Conservation (phyloP, 2,329 filamentous ascomycete species). For the Tolypocladium ovalisporum region DNA sequence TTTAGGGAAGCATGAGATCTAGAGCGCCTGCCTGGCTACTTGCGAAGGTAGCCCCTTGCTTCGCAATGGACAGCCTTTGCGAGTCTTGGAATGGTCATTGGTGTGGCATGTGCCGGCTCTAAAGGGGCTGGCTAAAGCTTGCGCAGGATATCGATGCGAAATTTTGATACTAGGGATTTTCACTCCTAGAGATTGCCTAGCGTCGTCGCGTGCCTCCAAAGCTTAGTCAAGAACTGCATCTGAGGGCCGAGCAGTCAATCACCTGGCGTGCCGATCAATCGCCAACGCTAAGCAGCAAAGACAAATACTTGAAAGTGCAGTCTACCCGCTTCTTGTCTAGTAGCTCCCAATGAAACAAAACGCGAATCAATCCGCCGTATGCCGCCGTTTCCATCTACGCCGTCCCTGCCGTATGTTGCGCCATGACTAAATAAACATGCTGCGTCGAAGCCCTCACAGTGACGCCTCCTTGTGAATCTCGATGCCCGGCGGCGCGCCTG, state of each 20-base stretch:
- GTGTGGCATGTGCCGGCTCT: too few species aligned
- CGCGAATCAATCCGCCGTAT: background rate
- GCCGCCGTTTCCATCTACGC: background rate
- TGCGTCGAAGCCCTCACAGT: slow-evolving; percentile 4
- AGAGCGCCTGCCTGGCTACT: too few species aligned
- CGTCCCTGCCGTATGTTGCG: background rate
- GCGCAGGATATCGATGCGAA: too few species aligned
- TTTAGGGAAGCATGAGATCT: too few species aligned
- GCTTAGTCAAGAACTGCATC: too few species aligned
- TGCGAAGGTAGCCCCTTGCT: too few species aligned
- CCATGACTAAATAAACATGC: background rate
- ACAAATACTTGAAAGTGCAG: background rate
- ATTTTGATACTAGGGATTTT: too few species aligned
- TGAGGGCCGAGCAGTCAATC: background rate
- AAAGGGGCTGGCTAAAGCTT: too few species aligned
- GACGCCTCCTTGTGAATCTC: slow-evolving; percentile 40
- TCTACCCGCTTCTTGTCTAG: background rate
- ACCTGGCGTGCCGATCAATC: background rate
- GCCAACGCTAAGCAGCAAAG: background rate
- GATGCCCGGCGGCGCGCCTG: slow-evolving; percentile 37
- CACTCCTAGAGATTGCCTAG: too few species aligned
- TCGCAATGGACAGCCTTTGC: too few species aligned
- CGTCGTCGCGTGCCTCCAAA: too few species aligned
- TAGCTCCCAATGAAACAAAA: background rate
- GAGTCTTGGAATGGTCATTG: too few species aligned